Evolutionary conservation across 2,329 filamentous ascomycete species (phyloP).

Genomic region (Claviceps purpurea): DNA sequence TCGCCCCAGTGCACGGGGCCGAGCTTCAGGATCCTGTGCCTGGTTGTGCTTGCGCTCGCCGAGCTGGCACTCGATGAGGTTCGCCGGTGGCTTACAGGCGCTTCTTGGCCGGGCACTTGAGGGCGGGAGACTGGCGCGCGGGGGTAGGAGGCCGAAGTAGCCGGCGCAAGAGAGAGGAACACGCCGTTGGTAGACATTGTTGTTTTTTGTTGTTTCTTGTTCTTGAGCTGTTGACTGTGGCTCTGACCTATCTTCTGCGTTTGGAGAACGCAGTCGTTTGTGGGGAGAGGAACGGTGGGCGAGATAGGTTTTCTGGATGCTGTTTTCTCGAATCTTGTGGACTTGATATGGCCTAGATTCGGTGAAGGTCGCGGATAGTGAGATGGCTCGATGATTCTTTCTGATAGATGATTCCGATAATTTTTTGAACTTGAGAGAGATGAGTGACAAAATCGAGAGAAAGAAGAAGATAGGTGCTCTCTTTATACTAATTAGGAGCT

Average conservation of each 20-base stretch:
- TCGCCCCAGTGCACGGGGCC: constrained; percentile 51
- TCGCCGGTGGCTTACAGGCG: constrained; percentile 26
- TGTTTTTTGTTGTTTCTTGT: not conserved
- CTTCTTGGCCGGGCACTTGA: constrained; percentile 1
- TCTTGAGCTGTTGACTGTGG: not conserved
- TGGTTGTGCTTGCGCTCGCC: constrained; percentile 20
- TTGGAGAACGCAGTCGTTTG: not conserved
- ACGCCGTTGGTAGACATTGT: constrained; percentile 7
- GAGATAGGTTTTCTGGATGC: no score
- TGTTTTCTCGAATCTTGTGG: no score
- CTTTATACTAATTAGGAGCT: no score
- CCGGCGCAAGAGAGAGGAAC: constrained; percentile 47
- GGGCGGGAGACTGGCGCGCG: constrained; percentile 22
- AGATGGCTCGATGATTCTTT: no score
- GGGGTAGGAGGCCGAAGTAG: constrained; percentile 43
- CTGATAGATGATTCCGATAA: no score
- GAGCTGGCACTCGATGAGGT: constrained; percentile 39
- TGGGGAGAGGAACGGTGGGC: not conserved
- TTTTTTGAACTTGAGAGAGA: no score
- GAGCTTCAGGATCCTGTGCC: constrained; percentile 46
- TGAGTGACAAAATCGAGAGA: no score
- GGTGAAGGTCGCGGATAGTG: no score
- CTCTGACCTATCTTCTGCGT: no score
- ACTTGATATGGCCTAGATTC: no score
- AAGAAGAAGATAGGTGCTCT: no score